These are phyloP conservation scores for Chrysoporthe austroafricana DNA, from an alignment of 2,329 filamentous ascomycete genomes.

Conservation along the genomic window DNA sequence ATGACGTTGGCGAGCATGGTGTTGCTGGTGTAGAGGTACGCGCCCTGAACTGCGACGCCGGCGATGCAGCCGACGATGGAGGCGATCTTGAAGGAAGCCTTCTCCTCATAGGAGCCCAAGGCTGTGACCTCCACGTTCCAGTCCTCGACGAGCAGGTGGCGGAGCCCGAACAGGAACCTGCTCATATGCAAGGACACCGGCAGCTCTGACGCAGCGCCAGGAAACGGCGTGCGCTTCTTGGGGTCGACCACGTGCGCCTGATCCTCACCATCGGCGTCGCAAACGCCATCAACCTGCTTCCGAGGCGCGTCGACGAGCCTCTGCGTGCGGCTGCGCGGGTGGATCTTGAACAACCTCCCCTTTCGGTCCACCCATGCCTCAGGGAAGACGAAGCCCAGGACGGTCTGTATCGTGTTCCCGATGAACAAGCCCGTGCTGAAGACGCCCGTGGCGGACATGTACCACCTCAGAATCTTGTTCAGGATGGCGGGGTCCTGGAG, in stretches of 20 bases:
- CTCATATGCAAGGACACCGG: slow-evolving; percentile 33
- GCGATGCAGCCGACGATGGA: slow-evolving; percentile 60
- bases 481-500: slow-evolving; percentile 79
- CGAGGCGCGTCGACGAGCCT: slow-evolving; percentile 24
- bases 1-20: slow-evolving; percentile 77
- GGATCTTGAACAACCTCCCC: slow-evolving; percentile 50
- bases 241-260: slow-evolving; percentile 34
- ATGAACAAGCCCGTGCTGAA: slow-evolving; percentile 75
- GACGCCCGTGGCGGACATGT: slow-evolving; percentile 81
- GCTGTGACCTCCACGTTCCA: slow-evolving; percentile 57
- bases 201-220: slow-evolving; percentile 27
- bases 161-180: slow-evolving; percentile 52
- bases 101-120: slow-evolving; percentile 53
- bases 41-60: slow-evolving; percentile 57
- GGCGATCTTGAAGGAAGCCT: slow-evolving; percentile 58
- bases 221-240: slow-evolving; percentile 36
- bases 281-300: slow-evolving; percentile 6
- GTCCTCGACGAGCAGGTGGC: slow-evolving; percentile 53
- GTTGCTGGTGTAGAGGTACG: slow-evolving; percentile 69
- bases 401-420: slow-evolving; percentile 70
- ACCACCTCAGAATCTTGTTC: slow-evolving; percentile 81
- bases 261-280: slow-evolving; percentile 35
- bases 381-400: slow-evolving; percentile 73
- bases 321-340: slow-evolving; percentile 46
- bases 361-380: slow-evolving; percentile 60